These are phyloP conservation scores for Globisporangium apiculatum DNA, from an alignment of 352 stramenopile genomes.

Conservation along the genomic window DNA sequence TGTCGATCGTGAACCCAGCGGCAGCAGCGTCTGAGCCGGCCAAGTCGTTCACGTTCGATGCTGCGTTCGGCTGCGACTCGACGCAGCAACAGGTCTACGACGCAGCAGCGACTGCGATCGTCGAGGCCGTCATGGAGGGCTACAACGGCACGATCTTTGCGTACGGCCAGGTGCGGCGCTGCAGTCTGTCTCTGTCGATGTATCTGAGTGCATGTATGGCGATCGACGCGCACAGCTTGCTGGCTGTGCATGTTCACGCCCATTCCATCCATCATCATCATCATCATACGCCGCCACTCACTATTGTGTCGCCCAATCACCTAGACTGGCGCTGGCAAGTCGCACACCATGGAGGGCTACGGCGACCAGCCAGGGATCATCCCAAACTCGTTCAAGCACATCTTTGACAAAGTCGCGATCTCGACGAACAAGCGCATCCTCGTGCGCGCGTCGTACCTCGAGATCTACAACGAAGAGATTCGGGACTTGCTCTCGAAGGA, in stretches of 20 bases:
- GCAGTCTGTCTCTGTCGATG: no score
- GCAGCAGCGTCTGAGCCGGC: constrained; percentile 60
- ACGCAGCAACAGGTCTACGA: constrained; percentile 94
- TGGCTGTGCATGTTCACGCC: no score
- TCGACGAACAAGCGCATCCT: constrained; percentile 93
- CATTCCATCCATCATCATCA: no score
- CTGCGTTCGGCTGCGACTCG: constrained; percentile 90
- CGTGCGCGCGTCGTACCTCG: constrained; percentile 93
- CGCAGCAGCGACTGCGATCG: constrained; percentile 83
- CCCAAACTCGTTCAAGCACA: constrained; percentile 87
- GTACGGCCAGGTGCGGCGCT: constrained; percentile 73
- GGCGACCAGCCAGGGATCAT: constrained; percentile 83
- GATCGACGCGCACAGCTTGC: no score
- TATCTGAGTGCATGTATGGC: no score
- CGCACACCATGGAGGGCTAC: constrained; percentile 84
- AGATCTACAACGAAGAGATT: constrained; percentile 99
- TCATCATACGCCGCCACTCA: no score
- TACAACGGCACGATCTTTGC: constrained; percentile 88
- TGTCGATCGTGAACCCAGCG: constrained; percentile 86
- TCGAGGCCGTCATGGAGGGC: constrained; percentile 85
- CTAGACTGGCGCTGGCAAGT: constrained; percentile 86
- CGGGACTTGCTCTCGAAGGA: constrained; percentile 91
- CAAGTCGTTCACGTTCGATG: constrained; percentile 97
- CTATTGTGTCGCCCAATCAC: no score
- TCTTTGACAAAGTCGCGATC: constrained; percentile 85